Evolutionary conservation across 768 basidiomycete genomes (phyloP).

Genomic region (Favolaschia claudopus): DNA sequence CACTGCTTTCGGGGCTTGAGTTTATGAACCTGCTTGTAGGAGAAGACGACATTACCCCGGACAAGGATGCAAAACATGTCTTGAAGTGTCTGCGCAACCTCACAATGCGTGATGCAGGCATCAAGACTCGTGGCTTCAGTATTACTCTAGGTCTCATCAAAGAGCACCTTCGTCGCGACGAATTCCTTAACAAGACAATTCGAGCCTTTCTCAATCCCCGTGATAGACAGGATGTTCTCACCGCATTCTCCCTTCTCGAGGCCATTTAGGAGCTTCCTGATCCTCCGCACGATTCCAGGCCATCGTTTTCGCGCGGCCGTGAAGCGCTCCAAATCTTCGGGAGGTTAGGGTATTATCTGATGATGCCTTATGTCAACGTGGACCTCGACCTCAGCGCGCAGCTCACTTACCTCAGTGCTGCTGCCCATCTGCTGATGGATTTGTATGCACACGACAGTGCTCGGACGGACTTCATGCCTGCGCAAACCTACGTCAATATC

Average conservation of each 20-base stretch:
- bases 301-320: conserved; percentile 26
- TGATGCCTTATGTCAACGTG: conserved; percentile 38
- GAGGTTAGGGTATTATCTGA: conserved; percentile 28
- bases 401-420: conserved; percentile 39
- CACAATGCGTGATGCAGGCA: too few relatives aligned
- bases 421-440: conserved; percentile 34
- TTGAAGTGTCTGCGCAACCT: too few relatives aligned
- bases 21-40: too few relatives aligned
- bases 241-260: conserved; percentile 34
- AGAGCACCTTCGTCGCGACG: too few relatives aligned
- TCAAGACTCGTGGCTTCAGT: too few relatives aligned
- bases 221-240: conserved; percentile 41
- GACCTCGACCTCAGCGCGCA: conserved; percentile 39
- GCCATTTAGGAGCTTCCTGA: conserved; percentile 35
- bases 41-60: too few relatives aligned
- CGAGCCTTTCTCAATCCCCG: conserved; percentile 33
- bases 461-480: conserved; percentile 32
- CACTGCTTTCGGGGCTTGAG: not conserved
- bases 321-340: conserved; percentile 32
- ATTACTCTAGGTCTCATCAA: too few relatives aligned
- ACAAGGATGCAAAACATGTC: too few relatives aligned
- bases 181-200: too few relatives aligned
- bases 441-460: conserved; percentile 22
- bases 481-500: conserved; percentile 37
- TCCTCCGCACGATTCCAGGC: conserved; percentile 9